phyloP scores from a whole-genome alignment of 345 rosid species.

The Eutrema japonicum region DNA sequence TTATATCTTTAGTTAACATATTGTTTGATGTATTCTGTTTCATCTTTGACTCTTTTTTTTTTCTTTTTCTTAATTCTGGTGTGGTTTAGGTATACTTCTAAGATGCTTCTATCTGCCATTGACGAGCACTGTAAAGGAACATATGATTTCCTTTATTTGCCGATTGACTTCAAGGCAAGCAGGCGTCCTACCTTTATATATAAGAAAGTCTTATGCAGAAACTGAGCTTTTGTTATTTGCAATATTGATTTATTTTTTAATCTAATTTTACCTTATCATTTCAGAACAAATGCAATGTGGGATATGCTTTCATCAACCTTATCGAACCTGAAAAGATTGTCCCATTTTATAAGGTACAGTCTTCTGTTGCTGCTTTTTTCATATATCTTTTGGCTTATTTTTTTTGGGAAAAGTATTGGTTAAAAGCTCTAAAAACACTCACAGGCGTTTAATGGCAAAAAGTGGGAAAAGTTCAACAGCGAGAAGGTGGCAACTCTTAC shows the following conservation, averaged over 20 bases:
- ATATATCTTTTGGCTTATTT: neutral
- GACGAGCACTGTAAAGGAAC: conserved; percentile 80
- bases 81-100: conserved; percentile 66
- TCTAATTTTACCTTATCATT: conserved; percentile 21
- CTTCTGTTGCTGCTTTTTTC: conserved; percentile 13
- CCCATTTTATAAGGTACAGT: conserved; percentile 69
- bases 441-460: conserved; percentile 87
- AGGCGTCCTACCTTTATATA: conserved; percentile 20
- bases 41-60: neutral
- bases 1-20: conserved; percentile 1
- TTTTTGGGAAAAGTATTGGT: conserved; percentile 18
- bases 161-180: conserved; percentile 84
- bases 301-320: conserved; percentile 91
- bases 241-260: neutral
- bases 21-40: conserved; percentile 12
- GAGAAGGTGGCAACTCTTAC: conserved; percentile 90
- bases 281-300: conserved; percentile 95
- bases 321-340: conserved; percentile 74
- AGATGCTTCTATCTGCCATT: conserved; percentile 85
- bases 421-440: conserved; percentile 26
- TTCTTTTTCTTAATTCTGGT: conserved; percentile 6
- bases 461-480: conserved; percentile 93
- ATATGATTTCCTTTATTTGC: conserved; percentile 79
- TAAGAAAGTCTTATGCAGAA: conserved; percentile 3
- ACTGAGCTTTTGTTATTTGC: conserved; percentile 11